Evolutionary conservation across 768 basidiomycete species (phyloP), one percentile per base, ranked within the genome.

Genomic region (Macrocybe gigantea): DNA sequence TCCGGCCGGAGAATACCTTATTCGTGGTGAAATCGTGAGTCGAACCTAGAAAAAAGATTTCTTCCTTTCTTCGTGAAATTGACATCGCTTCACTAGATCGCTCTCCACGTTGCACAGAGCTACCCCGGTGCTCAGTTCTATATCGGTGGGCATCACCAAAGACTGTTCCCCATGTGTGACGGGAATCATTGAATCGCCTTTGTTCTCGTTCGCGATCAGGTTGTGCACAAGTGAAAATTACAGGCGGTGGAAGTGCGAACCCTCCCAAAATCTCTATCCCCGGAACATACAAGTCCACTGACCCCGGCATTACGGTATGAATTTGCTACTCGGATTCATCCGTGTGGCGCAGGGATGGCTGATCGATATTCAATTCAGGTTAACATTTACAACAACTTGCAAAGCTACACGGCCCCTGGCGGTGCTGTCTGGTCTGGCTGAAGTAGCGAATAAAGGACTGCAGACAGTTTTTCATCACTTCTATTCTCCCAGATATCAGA

Each of bases 331-430:
- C 42, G 10, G 12, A 33, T 31, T 40, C 7, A 2, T 32, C 13
- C 45, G 22, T 48, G 15, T 40, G 8, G 11, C 7, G 36, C 36
- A 38, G 36, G 36, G 9, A 33, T 33, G 12, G 13, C 44, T 34
- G 36, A 31, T 47, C 32, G 37, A 38, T 4, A 10, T 38, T 15
- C 14, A 22, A 22, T 6, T 37, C 32, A 71, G 67, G 60, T 74
- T 57, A 76, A 78, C 66, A 77, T 77, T 53, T 77, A 77, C 66
- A 77, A 77, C 67, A 77, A 78, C 60, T 68, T 76, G 37, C 71
- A 77, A 55, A 75, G 64, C 57, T 78, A 78, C 63, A 76, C 73
- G 13, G 55, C 63, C 42, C 70, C 70, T 14, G 70, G 69, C 46
- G 60, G 60, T 37, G 45, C 65, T 38, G 69, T 72, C 47, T 72